Base-by-base conservation (phyloP, 2,329 filamentous ascomycete species). In the Pseudogymnoascus sp. region DNA sequence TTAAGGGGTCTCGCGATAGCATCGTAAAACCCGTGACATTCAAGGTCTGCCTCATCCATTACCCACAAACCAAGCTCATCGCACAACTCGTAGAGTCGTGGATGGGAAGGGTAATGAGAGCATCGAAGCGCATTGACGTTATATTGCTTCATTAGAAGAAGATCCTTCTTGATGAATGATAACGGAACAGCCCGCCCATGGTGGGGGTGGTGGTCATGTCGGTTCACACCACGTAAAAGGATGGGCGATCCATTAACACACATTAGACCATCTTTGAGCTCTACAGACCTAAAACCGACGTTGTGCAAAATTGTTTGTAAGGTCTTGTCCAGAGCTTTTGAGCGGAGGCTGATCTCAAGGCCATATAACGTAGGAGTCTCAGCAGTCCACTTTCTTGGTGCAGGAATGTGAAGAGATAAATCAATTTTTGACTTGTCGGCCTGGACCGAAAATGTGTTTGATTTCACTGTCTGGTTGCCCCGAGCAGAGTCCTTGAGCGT, bases 91-190 rank as follows among this genome's bases (percentile, higher is more conserved):
- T 85, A 83, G 1, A 89, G 69, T 2, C 78, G 76, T 0, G 83
- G 81, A 67, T 88, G 81, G n/a, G 83, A 85, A 0, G 86, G 84
- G 65, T 90, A 86, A 70, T 91, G 88, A 1, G 83, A 87, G 61
- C 83, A 87, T 0, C 88, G 84, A 4, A 91, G 78, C 0, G 87
- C 84, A 67, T 91, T 90, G 74, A 90, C 80, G 68, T 90, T 90
- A 76, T 88, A 82, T 6, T 75, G 77, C 73, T 90, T 90, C 87
- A 90, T 90, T 3, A 85, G 76, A 1, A 86, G 69, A 1, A 90
- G 76, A 67, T 90, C 87, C 13, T 78, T 74, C 66, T 81, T 80
- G 70, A 88, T 82, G 64, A 82, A 87, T 0, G 80, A 78, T 13
- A 77, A 72, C 0, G 81, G 80, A 1, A 85, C 80, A 1, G 82